Base-by-base conservation (phyloP, 2,329 filamentous ascomycete genomes). In the Monosporascus sp. region DNA sequence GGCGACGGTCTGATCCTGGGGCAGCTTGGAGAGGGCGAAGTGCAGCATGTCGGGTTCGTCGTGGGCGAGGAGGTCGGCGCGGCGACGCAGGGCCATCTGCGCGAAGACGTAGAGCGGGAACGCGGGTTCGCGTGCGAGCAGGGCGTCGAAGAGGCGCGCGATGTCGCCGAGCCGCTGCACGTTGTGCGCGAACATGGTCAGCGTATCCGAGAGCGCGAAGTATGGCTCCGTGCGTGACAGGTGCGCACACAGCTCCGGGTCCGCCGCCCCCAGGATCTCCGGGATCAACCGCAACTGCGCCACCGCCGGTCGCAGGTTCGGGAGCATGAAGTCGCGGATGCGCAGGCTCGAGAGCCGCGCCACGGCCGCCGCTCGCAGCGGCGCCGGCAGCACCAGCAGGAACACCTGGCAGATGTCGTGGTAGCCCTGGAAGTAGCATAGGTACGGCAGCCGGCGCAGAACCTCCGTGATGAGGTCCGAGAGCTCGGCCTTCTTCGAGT, bases 351-450 rank as follows among this genome's bases (percentile, higher is more conserved):
- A 96, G 54, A 99, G 83, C n/a, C 89, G 87, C 36, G 88, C 80
- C 35, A 95, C 83, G 17, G 87, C 83, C 7, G 77, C 70, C 18
- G 80, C 76, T 17, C 89, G 86, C 51, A 77, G 68, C 22, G 77
- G 65, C 9, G 82, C 74, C 0, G 87, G 86, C 4, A 99, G 78
- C 11, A 97, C 92, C 15, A 99, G 81, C 41, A 97, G 81, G 55
- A 99, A 80, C 24, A 99, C 94, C 73, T 99, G 95, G 62, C 90
- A 94, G 65, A 99, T 97, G 74, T 99, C 94, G 72, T 99, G 94
- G 70, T 95, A 99, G 68, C 94, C 94, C 74, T 99, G 94, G 71
- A 99, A 99, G 74, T 99, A 99, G 75, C 86, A 90, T 37, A 99
- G 82, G 68, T 87, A 86, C 17, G 92, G 90, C 64, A 95, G 81